phyloP scores from a whole-genome alignment of 495 filamentous ascomycete genomes.

The Penicillium verhagenii region DNA sequence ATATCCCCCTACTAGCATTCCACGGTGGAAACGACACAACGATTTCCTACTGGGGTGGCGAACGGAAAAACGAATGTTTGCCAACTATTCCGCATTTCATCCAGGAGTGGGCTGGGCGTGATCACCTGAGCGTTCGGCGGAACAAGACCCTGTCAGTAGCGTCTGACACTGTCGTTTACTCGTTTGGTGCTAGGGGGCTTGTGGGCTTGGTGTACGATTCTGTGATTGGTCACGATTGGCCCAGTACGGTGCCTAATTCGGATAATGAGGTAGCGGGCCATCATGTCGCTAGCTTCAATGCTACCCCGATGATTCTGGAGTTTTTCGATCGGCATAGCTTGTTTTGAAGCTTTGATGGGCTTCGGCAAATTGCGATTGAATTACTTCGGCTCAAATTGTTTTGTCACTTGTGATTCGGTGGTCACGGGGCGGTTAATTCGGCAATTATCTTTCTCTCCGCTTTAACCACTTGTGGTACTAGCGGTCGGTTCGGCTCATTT shows the following conservation, averaged over 20 bases:
- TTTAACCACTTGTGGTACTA: no score
- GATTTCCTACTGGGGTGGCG: not conserved
- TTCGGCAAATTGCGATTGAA: not conserved
- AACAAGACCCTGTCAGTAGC: not conserved
- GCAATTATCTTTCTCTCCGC: not conserved
- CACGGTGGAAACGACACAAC: constrained; percentile 4
- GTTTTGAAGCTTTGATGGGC: not conserved
- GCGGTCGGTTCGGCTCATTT: not conserved
- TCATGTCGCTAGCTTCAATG: constrained; percentile 3
- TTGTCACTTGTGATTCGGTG: not conserved
- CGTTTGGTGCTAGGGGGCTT: not conserved
- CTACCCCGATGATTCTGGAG: constrained; percentile 1
- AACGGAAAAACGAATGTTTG: constrained; percentile 1
- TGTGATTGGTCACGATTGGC: constrained; percentile 7
- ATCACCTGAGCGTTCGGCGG: not conserved
- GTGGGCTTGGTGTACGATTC: constrained; percentile 1
- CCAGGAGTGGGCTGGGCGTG: not conserved
- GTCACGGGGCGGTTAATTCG: not conserved
- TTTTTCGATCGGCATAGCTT: not conserved
- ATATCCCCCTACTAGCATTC: constrained; percentile 1
- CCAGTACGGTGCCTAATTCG: constrained; percentile 1
- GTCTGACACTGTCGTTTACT: not conserved
- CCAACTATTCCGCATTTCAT: constrained; percentile 5
- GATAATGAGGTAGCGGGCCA: not conserved
- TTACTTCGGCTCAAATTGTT: not conserved